Conservation (phyloP, 2,329 filamentous ascomycete genomes). For the Arthrobotrys conoides region DNA sequence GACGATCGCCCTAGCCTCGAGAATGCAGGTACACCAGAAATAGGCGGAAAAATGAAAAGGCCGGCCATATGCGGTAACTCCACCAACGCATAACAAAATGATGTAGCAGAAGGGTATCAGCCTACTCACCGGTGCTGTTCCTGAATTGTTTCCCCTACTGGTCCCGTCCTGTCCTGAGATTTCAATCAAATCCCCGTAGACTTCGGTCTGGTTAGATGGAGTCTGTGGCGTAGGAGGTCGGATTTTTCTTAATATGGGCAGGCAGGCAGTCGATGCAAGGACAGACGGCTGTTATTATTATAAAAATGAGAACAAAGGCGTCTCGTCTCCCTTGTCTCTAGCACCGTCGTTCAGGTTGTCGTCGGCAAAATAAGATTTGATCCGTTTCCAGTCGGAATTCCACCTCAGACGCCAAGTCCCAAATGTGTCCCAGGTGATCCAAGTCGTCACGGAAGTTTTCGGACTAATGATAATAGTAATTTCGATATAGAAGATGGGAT, state of each 20-base stretch:
- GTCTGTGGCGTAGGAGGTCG: slow-evolving; percentile 19
- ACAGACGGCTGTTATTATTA: slow-evolving; percentile 9
- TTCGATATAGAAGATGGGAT: slow-evolving; percentile 46
- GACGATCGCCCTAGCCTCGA: slow-evolving; percentile 45
- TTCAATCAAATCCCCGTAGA: slow-evolving; percentile 2
- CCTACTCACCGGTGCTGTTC: slow-evolving; percentile 39
- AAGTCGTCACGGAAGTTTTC: slow-evolving; percentile 46
- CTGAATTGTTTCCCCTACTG: slow-evolving; percentile 18
- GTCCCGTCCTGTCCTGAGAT: slow-evolving; percentile 9
- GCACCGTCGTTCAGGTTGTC: slow-evolving; percentile 23
- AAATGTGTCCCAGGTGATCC: slow-evolving; percentile 27
- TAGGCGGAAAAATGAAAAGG: slow-evolving; percentile 40
- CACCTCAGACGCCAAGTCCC: slow-evolving; percentile 37
- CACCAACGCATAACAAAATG: slow-evolving; percentile 32
- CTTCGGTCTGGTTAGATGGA: neutral
- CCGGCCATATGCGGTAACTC: slow-evolving; percentile 31
- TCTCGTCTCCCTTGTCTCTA: slow-evolving; percentile 26
- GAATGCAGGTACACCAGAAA: slow-evolving; percentile 41
- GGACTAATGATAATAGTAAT: neutral
- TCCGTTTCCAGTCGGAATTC: slow-evolving; percentile 47
- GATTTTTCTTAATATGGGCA: neutral
- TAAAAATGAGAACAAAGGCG: slow-evolving; percentile 21
- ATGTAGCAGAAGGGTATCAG: slow-evolving; percentile 27
- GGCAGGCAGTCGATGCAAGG: slow-evolving; percentile 1
- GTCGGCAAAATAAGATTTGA: slow-evolving; percentile 54